Base-by-base conservation (phyloP, 495 filamentous ascomycete genomes). In the Aspergillus avenaceus region DNA sequence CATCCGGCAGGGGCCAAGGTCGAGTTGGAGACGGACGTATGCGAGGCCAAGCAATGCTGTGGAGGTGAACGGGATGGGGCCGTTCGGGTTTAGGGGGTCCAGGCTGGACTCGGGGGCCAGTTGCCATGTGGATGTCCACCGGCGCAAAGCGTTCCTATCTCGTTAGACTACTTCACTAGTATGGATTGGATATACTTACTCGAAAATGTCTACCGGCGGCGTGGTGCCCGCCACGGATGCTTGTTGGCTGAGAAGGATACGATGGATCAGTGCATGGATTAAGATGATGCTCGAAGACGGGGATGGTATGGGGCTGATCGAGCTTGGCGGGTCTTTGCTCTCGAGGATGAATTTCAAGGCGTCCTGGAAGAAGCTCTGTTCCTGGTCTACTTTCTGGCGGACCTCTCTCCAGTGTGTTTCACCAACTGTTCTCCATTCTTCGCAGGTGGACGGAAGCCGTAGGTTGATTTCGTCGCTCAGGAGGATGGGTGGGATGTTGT, bases 381-480 rank as follows among this genome's bases (percentile, higher is more conserved):
- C 49, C 7, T 49, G 47, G 6, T 23, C 25, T 8, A 18, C 25
- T 4, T 8, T 16, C 18, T 16, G n/a, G 4, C 45, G 50, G 13
- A 55, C 46, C 14, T 16, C n/a, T 16, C 26, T 23, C 56, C 56
- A 62, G 18, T 52, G 41, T 0, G 27, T n/a, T 18, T 49, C 32
- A 9, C 49, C 32, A 1, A 41, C 43, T 1, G 56, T 41, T 25
- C 45, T 52, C 60, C 60, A 63, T 22, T 59, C 53, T 0, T 44
- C n/a, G 18, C 53, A 50, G 72, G 62, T 28, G 38, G 71, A 75
- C 8, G 82, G 83, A 13, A 84, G 69, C 40, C 69, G 72, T 1
- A 84, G 65, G n/a, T 80, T 70, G 4, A 86, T 62, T 53, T 86
- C 82, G 0, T 77, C 75, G 9, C 70, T 78, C 16, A 82, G 54